phyloP scores from a whole-genome alignment of 257 asterid genomes.

The Plectranthus barbatus region DNA sequence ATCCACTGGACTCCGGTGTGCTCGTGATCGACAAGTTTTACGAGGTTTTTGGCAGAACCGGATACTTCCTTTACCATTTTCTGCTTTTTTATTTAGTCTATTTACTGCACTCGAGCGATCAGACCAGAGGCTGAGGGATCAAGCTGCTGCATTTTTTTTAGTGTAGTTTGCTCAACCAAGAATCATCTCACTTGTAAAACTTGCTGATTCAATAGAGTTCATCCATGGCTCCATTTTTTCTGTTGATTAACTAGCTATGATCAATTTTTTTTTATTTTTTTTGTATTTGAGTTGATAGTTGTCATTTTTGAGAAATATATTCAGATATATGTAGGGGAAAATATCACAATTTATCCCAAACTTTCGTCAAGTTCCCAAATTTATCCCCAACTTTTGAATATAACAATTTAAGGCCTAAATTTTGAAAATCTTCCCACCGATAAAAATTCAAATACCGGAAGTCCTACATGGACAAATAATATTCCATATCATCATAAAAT shows the following conservation, averaged over 20 bases:
- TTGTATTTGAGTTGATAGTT: too few species aligned
- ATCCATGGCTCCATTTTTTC: not conserved
- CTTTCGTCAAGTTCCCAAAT: too few species aligned
- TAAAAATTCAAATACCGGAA: too few species aligned
- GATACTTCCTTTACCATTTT: not conserved
- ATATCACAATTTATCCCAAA: too few species aligned
- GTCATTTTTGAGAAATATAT: too few species aligned
- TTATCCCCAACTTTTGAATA: too few species aligned
- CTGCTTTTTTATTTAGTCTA: not conserved
- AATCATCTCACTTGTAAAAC: not conserved
- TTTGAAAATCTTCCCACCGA: too few species aligned
- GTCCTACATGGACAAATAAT: too few species aligned
- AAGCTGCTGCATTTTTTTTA: not conserved
- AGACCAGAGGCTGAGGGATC: not conserved
- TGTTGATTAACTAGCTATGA: not conserved
- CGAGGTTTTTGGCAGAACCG: conserved; percentile 31
- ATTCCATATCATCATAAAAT: too few species aligned
- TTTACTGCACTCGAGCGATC: not conserved
- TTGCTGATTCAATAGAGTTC: not conserved
- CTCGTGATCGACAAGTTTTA: conserved; percentile 87
- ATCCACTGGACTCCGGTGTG: conserved; percentile 83
- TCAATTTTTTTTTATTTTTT: too few species aligned
- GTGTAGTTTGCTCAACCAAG: not conserved
- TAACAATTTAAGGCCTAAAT: too few species aligned
- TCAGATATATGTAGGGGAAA: too few species aligned